These are phyloP conservation scores for Przewalskia tangutica DNA, from an alignment of 257 asterid genomes.

Conservation along the genomic window DNA sequence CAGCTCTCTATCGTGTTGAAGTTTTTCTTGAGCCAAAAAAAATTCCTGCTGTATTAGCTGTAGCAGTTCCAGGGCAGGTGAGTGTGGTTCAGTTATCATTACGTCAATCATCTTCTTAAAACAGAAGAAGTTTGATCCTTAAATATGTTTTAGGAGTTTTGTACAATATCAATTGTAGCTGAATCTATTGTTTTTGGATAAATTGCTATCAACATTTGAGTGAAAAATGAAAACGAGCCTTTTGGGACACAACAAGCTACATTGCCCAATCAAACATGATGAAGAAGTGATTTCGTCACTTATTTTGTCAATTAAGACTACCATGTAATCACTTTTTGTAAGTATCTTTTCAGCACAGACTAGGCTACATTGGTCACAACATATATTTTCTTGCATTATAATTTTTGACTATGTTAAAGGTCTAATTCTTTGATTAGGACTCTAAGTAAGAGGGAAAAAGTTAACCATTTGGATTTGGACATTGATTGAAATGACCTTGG, in stretches of 20 bases:
- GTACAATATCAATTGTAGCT: not conserved
- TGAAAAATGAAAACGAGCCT: not conserved
- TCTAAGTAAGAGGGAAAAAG: not conserved
- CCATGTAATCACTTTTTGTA: not conserved
- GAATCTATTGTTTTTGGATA: not conserved
- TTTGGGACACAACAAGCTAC: not conserved
- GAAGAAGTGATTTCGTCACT: not conserved
- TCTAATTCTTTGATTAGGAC: not conserved
- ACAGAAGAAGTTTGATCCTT: not conserved
- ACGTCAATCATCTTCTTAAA: not conserved
- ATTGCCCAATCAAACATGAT: not conserved
- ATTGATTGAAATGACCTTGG: not conserved
- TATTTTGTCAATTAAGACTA: not conserved
- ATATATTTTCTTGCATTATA: not conserved
- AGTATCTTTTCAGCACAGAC: not conserved
- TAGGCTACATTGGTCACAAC: not conserved
- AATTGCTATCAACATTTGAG: not conserved
- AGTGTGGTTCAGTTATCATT: slow-evolving; percentile 1
- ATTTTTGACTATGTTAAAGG: not conserved
- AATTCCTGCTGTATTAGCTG: slow-evolving; percentile 69
- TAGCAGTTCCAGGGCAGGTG: slow-evolving; percentile 98
- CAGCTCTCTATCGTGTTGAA: slow-evolving; percentile 60
- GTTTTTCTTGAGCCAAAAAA: slow-evolving; percentile 70
- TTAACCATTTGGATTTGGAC: not conserved
- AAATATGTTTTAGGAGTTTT: not conserved